phyloP scores from a whole-genome alignment of 768 basidiomycete genomes.

The Sporobolomyces pararoseus region DNA sequence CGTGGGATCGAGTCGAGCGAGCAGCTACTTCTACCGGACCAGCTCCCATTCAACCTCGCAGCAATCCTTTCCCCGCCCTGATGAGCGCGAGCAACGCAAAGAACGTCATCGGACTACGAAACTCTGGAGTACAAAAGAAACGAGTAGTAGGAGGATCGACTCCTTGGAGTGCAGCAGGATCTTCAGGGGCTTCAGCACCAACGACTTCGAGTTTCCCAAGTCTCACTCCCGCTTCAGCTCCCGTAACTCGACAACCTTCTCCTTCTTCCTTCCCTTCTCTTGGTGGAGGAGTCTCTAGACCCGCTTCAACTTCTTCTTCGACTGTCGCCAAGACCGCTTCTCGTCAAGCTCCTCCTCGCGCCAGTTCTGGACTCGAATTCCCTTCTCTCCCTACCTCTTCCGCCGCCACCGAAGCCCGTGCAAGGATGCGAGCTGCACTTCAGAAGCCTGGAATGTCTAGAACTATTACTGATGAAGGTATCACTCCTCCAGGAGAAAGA shows the following conservation, averaged over 20 bases:
- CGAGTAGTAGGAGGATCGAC: conserved; percentile 11
- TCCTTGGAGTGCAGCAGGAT: conserved; percentile 21
- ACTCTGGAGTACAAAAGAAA: conserved; percentile 17
- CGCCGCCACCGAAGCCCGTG: conserved; percentile 3
- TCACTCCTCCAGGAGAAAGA: conserved; percentile 13
- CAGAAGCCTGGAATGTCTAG: conserved; percentile 15
- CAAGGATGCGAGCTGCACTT: conserved; percentile 26
- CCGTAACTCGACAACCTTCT: conserved; percentile 7
- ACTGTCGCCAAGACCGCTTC: neutral
- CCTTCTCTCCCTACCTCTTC: conserved; percentile 15
- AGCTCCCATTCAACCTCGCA: conserved; percentile 19
- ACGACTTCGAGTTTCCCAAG: neutral
- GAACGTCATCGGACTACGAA: conserved; percentile 20
- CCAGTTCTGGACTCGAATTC: conserved; percentile 24
- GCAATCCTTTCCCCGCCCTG: conserved; percentile 36
- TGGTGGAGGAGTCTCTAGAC: neutral
- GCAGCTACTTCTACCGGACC: conserved; percentile 27
- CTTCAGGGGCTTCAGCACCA: neutral
- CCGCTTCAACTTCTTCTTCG: conserved; percentile 2
- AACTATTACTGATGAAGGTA: conserved; percentile 17
- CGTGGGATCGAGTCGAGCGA: conserved; percentile 37
- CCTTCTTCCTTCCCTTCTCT: conserved; percentile 13
- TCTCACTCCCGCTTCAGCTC: neutral
- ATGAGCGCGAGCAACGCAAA: conserved; percentile 31
- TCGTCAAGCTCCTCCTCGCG: conserved; percentile 9